Evolutionary conservation across 176 grass and related monocot species (phyloP).

Genomic region (Triticum aestivum): IWGSC_CS_RefSeq_v2.1 NC_057798.1:721231223-721231722

Average conservation of each 20-base stretch:
- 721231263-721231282: background rate
- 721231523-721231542: background rate
- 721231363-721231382: background rate
- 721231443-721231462: background rate
- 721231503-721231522: background rate
- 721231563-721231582: too few relatives aligned
- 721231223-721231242: background rate
- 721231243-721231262: background rate
- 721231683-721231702: background rate
- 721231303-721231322: conserved; percentile 4
- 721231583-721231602: background rate
- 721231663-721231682: background rate
- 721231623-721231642: background rate
- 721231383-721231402: background rate
- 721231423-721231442: background rate
- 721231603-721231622: background rate
- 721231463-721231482: too few relatives aligned
- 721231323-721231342: background rate
- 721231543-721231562: background rate
- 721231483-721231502: too few relatives aligned
- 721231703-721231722: background rate
- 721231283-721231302: background rate
- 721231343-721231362: background rate
- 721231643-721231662: background rate
- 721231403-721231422: background rate